Conservation (phyloP, 1,284 basidiomycete species). For the Athelia psychrophila region DNA sequence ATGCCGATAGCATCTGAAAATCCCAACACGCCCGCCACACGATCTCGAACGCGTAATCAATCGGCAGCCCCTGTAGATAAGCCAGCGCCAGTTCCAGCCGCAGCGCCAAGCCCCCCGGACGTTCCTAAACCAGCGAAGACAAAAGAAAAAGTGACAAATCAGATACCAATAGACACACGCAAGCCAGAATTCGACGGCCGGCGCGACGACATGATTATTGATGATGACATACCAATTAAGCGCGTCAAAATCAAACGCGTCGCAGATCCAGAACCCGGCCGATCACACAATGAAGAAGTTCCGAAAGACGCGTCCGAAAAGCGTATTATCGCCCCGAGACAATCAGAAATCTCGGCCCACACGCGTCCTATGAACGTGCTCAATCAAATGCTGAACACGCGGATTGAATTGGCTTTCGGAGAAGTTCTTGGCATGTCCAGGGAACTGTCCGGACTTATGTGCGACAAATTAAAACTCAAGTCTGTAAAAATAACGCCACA, state of each 20-base stretch:
- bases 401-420: background rate
- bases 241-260: background rate
- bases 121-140: background rate
- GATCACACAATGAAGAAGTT: background rate
- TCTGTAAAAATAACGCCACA: background rate
- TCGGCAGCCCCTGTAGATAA: no score
- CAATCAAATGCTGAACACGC: background rate
- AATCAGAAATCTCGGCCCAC: background rate
- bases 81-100: no score
- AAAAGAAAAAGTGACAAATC: background rate
- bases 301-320: background rate
- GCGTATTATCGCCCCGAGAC: background rate
- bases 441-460: background rate
- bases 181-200: background rate
- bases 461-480: background rate
- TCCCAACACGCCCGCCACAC: background rate
- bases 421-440: background rate
- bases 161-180: background rate
- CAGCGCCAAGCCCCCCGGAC: background rate
- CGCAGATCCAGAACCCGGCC: background rate
- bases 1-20: background rate
- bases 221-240: background rate
- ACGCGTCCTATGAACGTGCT: background rate
- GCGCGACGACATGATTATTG: background rate
- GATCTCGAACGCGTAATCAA: no score